These are phyloP conservation scores for Hymenoscyphus scutula DNA, from an alignment of 2,329 filamentous ascomycete genomes.

Conservation along the genomic window DNA sequence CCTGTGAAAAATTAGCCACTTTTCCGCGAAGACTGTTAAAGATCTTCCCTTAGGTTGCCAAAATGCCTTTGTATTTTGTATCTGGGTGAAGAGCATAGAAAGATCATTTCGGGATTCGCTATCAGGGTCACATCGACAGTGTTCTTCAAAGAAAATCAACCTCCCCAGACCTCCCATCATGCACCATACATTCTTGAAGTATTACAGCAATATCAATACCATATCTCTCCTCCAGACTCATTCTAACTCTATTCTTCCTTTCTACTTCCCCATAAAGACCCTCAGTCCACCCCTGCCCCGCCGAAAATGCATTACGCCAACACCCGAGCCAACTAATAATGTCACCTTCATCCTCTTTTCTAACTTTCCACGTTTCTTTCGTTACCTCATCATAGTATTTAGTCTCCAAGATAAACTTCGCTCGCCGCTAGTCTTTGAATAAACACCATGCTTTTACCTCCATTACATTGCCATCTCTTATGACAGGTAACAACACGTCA, in stretches of 20 bases:
- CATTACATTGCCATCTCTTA: not conserved
- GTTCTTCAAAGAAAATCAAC: constrained; percentile 1
- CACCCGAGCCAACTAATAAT: not conserved
- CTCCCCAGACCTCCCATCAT: not conserved
- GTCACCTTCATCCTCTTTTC: not conserved
- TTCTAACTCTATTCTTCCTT: not conserved
- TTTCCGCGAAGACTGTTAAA: no score
- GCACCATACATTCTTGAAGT: not conserved
- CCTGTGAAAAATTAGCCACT: no score
- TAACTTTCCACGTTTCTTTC: not conserved
- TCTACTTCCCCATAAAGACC: not conserved
- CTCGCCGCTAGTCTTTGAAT: not conserved
- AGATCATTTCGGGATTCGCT: no score
- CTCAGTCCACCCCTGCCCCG: not conserved
- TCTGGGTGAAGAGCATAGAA: no score
- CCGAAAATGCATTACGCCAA: not conserved
- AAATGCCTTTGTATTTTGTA: no score
- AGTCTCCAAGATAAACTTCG: not conserved
- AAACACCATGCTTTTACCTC: not conserved
- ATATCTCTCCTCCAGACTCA: not conserved
- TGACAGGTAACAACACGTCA: not conserved
- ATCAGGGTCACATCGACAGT: no score
- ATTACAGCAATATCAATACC: not conserved
- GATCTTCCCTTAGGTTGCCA: no score
- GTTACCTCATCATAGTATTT: not conserved